Conservation (phyloP, 2,329 filamentous ascomycete genomes). For the Furcasterigmium furcatum region DNA sequence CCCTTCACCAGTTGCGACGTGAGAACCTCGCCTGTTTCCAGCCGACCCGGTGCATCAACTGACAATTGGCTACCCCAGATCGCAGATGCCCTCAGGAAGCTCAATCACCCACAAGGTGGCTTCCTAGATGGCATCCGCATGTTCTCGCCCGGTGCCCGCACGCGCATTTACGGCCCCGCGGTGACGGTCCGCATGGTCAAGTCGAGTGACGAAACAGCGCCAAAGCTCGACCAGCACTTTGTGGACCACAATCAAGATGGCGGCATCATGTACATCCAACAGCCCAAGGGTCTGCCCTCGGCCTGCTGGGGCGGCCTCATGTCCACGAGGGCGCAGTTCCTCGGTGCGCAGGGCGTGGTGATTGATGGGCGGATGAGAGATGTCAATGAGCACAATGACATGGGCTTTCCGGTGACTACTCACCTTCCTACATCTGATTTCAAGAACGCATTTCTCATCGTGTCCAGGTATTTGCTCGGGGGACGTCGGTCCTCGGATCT, state of each 20-base stretch:
- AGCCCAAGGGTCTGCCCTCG: constrained; percentile 19
- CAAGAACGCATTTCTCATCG: neutral
- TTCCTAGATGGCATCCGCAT: constrained; percentile 19
- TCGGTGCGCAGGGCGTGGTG: constrained; percentile 20
- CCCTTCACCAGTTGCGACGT: neutral
- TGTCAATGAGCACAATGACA: constrained; percentile 21
- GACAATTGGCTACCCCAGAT: too few species aligned
- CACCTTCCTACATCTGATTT: neutral
- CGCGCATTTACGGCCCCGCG: constrained; percentile 23
- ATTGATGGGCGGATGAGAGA: constrained; percentile 24
- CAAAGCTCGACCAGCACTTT: constrained; percentile 21
- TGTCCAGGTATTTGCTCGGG: constrained; percentile 20
- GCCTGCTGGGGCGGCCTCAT: constrained; percentile 25
- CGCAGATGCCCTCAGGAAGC: constrained; percentile 21
- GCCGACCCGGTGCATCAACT: too few species aligned
- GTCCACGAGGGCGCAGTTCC: constrained; percentile 21
- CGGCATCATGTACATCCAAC: constrained; percentile 23
- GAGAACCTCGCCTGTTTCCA: too few species aligned
- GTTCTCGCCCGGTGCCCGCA: constrained; percentile 16
- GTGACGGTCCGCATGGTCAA: constrained; percentile 24
- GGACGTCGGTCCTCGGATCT: constrained; percentile 22
- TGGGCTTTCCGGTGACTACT: constrained; percentile 9
- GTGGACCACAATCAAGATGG: constrained; percentile 20
- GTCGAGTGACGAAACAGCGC: constrained; percentile 17
- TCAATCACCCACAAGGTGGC: constrained; percentile 21